phyloP scores from a whole-genome alignment of 495 filamentous ascomycete species.

The Lepraria neglecta region DNA sequence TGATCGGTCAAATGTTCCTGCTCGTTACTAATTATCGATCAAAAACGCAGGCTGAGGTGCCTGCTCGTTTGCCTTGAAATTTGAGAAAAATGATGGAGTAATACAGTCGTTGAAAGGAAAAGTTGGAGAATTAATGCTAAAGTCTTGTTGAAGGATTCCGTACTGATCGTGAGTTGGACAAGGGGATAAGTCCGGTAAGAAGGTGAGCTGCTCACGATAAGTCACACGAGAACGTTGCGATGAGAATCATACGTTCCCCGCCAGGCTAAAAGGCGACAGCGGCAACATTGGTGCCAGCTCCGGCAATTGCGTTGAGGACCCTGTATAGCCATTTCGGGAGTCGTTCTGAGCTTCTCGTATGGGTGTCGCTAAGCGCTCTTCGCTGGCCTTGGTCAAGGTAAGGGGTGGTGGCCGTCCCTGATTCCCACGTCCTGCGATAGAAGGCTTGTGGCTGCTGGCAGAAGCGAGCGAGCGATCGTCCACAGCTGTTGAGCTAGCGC shows the following conservation, averaged over 20 bases:
- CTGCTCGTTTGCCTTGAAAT: conserved; percentile 10
- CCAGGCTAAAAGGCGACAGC: conserved; percentile 47
- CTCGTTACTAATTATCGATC: background rate
- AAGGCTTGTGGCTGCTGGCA: conserved; percentile 55
- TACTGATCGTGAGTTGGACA: background rate
- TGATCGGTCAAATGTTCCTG: background rate
- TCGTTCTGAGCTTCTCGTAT: background rate
- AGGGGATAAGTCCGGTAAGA: background rate
- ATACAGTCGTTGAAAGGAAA: conserved; percentile 1
- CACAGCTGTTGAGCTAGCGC: conserved; percentile 20
- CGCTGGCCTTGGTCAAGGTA: conserved; percentile 16
- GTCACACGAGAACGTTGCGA: background rate
- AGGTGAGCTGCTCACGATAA: background rate
- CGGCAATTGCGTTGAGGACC: conserved; percentile 44
- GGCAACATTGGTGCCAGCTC: conserved; percentile 67
- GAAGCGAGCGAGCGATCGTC: conserved; percentile 57
- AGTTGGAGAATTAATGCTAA: background rate
- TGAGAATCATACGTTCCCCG: background rate
- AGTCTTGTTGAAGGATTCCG: background rate
- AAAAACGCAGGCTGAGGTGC: background rate
- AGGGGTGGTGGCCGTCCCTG: conserved; percentile 19
- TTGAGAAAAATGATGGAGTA: conserved; percentile 3
- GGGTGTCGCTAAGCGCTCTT: conserved; percentile 27
- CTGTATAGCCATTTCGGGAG: conserved; percentile 19
- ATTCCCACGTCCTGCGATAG: conserved; percentile 10